These are phyloP conservation scores for Aspergillus viridinutans DNA, from an alignment of 2,329 filamentous ascomycete species.

Conservation along the genomic window DNA sequence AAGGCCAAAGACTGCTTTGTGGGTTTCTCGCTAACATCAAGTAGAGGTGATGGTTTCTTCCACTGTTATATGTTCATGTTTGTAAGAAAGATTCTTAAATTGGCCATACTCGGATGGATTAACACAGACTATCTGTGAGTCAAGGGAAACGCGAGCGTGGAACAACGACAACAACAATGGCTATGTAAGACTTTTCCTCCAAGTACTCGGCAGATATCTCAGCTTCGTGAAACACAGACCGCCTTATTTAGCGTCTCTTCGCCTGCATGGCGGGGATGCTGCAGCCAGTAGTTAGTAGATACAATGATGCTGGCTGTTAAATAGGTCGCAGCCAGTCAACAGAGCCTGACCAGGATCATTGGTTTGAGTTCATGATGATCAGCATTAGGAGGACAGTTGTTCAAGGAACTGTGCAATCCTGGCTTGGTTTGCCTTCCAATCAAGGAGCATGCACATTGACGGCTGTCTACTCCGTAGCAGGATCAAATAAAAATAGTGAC, in stretches of 20 bases:
- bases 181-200: background rate
- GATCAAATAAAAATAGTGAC: background rate
- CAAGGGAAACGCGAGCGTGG: background rate
- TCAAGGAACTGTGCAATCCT: constrained; percentile 8
- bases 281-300: background rate
- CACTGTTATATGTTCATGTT: background rate
- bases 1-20: too few species aligned
- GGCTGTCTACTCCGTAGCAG: background rate
- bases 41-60: background rate
- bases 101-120: background rate
- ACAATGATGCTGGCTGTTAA: background rate
- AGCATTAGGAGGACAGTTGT: constrained; percentile 5
- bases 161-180: background rate
- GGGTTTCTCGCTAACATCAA: too few species aligned
- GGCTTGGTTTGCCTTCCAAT: background rate
- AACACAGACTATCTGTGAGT: background rate
- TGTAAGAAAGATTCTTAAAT: background rate
- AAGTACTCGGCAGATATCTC: background rate
- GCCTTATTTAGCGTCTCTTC: background rate
- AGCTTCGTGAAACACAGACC: background rate
- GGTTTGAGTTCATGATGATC: constrained; percentile 3
- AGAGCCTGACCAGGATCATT: constrained; percentile 5
- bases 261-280: background rate
- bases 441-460: background rate
- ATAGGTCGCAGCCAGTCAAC: background rate